phyloP scores from a whole-genome alignment of 139 green algal genomes.

The Chlamydomonas incerta region DNA sequence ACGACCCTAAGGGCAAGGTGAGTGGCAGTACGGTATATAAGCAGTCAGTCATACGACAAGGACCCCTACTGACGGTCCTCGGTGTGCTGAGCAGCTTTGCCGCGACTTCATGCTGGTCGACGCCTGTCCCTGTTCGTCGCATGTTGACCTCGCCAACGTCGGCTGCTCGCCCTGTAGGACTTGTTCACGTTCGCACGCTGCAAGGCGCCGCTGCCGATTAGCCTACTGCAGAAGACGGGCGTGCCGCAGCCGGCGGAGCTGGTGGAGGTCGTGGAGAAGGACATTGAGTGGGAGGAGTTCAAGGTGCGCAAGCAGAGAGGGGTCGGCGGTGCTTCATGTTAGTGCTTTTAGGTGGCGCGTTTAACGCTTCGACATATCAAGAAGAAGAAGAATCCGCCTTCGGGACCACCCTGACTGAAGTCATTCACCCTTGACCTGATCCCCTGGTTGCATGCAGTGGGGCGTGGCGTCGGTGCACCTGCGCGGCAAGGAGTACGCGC shows the following conservation, averaged over 20 bases:
- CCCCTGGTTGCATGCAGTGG: constrained; percentile 67
- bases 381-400: too few species aligned
- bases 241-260: constrained; percentile 74
- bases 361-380: too few species aligned
- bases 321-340: too few species aligned
- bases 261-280: constrained; percentile 66
- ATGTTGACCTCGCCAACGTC: not conserved
- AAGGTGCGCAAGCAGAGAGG: constrained; percentile 70
- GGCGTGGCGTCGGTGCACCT: constrained; percentile 62
- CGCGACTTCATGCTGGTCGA: too few species aligned
- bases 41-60: too few species aligned
- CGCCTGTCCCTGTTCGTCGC: too few species aligned
- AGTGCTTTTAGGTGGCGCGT: too few species aligned
- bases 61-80: too few species aligned
- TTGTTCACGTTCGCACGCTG: constrained; percentile 68
- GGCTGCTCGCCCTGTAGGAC: constrained; percentile 45
- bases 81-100: too few species aligned
- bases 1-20: constrained; percentile 41
- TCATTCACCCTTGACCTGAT: too few species aligned
- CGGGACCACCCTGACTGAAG: too few species aligned
- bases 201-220: constrained; percentile 65
- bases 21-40: too few species aligned
- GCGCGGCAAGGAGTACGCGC: constrained; percentile 62
- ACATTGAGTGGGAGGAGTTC: constrained; percentile 84
- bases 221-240: constrained; percentile 62